Evolutionary conservation across 257 asterid genomes (phyloP).

Genomic region (Petrea volubilis): DNA sequence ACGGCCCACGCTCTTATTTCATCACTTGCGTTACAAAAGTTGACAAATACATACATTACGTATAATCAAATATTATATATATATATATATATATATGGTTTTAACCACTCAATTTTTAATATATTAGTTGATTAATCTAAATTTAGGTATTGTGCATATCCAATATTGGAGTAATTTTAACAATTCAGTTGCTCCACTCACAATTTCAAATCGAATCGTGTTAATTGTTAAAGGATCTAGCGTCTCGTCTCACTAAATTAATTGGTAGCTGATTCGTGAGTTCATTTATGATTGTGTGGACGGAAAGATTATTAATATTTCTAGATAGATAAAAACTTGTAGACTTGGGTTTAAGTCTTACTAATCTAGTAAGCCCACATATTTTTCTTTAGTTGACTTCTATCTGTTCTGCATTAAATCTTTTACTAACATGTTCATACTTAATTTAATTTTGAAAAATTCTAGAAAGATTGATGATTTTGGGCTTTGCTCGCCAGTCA

Average conservation of each 20-base stretch:
- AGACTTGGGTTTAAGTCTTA: neutral
- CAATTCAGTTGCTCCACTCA: too few relatives aligned
- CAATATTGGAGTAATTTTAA: too few relatives aligned
- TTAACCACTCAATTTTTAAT: too few relatives aligned
- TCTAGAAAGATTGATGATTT: slow-evolving; percentile 30
- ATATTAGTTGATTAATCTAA: too few relatives aligned
- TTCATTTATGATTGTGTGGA: slow-evolving; percentile 1
- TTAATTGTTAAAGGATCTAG: too few relatives aligned
- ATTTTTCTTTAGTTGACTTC: slow-evolving; percentile 23
- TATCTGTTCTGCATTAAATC: neutral
- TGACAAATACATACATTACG: neutral
- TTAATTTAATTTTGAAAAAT: neutral
- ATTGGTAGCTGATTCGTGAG: neutral
- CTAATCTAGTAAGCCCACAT: neutral
- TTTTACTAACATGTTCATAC: neutral
- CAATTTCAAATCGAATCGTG: too few relatives aligned
- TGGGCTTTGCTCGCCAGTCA: neutral
- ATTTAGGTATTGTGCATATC: too few relatives aligned
- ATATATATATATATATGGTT: too few relatives aligned
- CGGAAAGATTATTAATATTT: neutral
- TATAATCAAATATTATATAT: too few relatives aligned
- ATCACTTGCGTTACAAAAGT: neutral
- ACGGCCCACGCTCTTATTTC: neutral
- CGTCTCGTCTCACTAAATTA: too few relatives aligned
- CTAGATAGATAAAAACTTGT: slow-evolving; percentile 23